A percentile compares a stretch with the other conserved stretches of the same genome.
Evolutionary conservation across 352 stramenopile species (phyloP).

Genomic region (Phytophthora pinifolia): DNA sequence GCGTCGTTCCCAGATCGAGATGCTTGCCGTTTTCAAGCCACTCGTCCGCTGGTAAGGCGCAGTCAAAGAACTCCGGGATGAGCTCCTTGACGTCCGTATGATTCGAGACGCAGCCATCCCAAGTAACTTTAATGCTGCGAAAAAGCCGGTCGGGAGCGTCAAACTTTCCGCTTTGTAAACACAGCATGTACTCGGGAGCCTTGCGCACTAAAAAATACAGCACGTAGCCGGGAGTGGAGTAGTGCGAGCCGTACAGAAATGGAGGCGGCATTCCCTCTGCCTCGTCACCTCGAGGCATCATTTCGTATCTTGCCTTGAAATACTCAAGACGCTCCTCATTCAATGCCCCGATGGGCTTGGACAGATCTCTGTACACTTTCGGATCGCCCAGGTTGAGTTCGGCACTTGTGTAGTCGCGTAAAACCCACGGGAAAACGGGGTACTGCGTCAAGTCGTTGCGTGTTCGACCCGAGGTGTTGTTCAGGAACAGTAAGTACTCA

Average conservation of each 20-base stretch:
- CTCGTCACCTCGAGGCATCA: constrained; percentile 86
- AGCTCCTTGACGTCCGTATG: constrained; percentile 98
- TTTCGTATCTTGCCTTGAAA: constrained; percentile 88
- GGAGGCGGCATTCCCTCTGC: constrained; percentile 83
- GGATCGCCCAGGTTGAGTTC: constrained; percentile 82
- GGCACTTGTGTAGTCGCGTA: constrained; percentile 85
- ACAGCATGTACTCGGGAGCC: constrained; percentile 95
- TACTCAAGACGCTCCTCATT: constrained; percentile 86
- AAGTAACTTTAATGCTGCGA: constrained; percentile 92
- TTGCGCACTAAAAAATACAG: constrained; percentile 98
- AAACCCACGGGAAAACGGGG: constrained; percentile 96
- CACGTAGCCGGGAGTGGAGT: constrained; percentile 94
- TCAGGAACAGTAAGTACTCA: constrained; percentile 87
- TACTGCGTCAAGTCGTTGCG: constrained; percentile 93
- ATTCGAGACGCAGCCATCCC: constrained; percentile 81
- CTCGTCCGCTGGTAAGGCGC: constrained; percentile 62
- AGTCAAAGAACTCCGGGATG: constrained; percentile 98
- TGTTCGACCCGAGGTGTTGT: constrained; percentile 78
- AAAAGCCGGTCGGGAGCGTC: constrained; percentile 98
- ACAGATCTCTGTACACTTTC: constrained; percentile 89
- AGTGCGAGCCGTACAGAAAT: constrained; percentile 98
- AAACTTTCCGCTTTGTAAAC: constrained; percentile 98
- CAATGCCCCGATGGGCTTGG: constrained; percentile 93
- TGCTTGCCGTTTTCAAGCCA: constrained; percentile 97
- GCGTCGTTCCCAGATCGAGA: constrained; percentile 94